Evolutionary conservation across 805 yeast species (phyloP).

Genomic region (Blastobotrys parvus): DNA sequence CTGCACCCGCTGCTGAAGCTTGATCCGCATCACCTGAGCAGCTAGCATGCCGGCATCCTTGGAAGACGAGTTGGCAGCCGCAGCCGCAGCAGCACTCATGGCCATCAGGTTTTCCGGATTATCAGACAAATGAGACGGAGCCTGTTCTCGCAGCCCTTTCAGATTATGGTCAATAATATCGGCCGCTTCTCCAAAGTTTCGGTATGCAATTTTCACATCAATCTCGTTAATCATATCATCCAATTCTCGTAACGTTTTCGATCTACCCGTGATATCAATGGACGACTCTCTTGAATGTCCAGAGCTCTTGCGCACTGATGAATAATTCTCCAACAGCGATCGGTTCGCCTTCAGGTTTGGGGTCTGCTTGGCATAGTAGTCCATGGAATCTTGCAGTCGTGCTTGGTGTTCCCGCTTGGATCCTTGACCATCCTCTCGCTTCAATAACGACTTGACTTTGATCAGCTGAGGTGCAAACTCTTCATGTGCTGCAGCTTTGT

Average conservation of each 20-base stretch:
- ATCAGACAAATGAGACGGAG: not conserved
- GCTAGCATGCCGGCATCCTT: constrained; percentile 2
- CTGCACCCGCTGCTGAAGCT: constrained; percentile 20
- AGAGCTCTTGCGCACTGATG: constrained; percentile 11
- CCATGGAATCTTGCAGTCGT: constrained; percentile 9
- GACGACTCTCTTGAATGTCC: constrained; percentile 2
- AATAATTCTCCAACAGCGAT: constrained; percentile 17
- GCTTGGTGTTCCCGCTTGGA: constrained; percentile 6
- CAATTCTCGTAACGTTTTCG: constrained; percentile 35
- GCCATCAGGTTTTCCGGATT: constrained; percentile 3
- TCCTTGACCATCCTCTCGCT: not conserved
- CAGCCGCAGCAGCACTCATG: constrained; percentile 4
- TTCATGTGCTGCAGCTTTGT: constrained; percentile 14
- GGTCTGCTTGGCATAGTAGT: constrained; percentile 9
- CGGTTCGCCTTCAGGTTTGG: constrained; percentile 7
- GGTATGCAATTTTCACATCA: constrained; percentile 58
- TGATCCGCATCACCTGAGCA: constrained; percentile 13
- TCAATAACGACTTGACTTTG: not conserved
- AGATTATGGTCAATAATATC: constrained; percentile 20
- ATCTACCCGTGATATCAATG: constrained; percentile 2
- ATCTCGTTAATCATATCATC: constrained; percentile 62
- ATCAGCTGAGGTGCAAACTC: not conserved
- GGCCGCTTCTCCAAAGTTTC: constrained; percentile 41
- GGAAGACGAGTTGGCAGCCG: not conserved
- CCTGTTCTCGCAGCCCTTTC: not conserved